A percentile compares a stretch with the other conserved stretches of the same genome.
phyloP scores from a whole-genome alignment of 2,329 filamentous ascomycete genomes.

The Akanthomyces muscarius region DNA sequence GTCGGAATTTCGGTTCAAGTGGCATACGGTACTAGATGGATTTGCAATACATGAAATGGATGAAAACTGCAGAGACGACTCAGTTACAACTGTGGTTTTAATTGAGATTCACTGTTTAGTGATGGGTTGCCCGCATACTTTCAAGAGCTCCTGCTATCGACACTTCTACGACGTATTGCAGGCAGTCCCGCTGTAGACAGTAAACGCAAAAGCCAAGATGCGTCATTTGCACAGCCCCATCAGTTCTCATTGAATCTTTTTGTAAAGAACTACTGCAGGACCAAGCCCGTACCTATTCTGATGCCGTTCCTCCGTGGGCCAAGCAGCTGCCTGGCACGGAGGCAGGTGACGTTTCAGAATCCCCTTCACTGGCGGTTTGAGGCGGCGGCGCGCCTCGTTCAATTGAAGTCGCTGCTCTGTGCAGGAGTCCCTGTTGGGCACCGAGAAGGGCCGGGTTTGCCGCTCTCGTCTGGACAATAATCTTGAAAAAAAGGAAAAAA shows the following conservation, averaged over 20 bases:
- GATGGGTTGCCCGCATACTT: too few relatives aligned
- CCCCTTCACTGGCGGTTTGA: constrained; percentile 10
- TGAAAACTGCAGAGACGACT: too few relatives aligned
- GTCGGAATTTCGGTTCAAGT: not conserved
- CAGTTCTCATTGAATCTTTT: not conserved
- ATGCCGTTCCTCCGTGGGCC: not conserved
- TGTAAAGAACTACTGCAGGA: not conserved
- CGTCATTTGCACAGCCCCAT: constrained; percentile 1
- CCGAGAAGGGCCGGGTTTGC: not conserved
- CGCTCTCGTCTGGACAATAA: not conserved
- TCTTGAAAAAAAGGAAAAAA: not conserved
- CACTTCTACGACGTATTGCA: not conserved
- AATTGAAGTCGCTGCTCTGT: constrained; percentile 2
- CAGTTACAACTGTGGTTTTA: not conserved
- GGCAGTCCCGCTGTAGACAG: not conserved
- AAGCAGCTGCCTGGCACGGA: not conserved
- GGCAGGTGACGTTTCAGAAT: constrained; percentile 12
- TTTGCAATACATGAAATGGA: not conserved
- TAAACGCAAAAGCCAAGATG: not conserved
- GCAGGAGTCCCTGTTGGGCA: not conserved
- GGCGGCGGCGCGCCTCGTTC: not conserved
- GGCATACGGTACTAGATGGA: not conserved
- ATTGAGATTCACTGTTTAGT: too few relatives aligned
- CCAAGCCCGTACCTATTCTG: constrained; percentile 1
- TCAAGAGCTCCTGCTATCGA: not conserved